Conservation (phyloP, 2,329 filamentous ascomycete species). For the Zasmidium angulare region DNA sequence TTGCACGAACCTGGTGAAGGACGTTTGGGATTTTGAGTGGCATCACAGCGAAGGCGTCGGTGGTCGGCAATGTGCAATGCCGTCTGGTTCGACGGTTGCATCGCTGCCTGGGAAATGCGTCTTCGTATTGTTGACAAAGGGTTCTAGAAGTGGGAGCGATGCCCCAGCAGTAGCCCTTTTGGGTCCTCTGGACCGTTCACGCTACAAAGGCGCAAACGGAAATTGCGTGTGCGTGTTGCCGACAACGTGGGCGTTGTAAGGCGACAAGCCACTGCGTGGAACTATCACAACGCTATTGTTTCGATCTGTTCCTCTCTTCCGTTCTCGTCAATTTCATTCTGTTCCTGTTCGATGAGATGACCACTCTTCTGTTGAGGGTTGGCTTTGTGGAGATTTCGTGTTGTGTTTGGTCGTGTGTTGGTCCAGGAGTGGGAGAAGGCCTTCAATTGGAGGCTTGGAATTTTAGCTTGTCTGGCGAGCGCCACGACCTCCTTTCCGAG, state of each 20-base stretch:
- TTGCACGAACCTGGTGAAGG: neutral
- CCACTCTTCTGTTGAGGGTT: too few species aligned
- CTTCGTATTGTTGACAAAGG: neutral
- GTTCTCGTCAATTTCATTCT: neutral
- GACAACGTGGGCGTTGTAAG: neutral
- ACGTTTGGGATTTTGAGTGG: neutral
- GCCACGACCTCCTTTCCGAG: neutral
- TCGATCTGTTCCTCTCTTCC: neutral
- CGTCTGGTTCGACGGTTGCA: neutral
- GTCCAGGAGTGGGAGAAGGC: neutral
- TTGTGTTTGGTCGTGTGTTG: neutral
- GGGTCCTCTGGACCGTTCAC: neutral
- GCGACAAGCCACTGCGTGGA: neutral
- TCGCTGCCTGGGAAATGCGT: neutral
- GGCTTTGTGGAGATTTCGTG: too few species aligned
- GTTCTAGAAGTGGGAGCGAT: neutral
- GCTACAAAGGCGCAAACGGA: neutral
- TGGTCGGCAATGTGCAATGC: neutral
- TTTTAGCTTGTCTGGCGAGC: neutral
- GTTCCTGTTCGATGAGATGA: too few species aligned
- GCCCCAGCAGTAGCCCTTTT: neutral
- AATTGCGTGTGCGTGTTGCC: neutral
- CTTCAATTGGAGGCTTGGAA: neutral
- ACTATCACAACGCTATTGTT: neutral
- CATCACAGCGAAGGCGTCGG: constrained; percentile 1